Base-by-base conservation (phyloP, 2,329 filamentous ascomycete genomes). In the Cercospora sp. region DNA sequence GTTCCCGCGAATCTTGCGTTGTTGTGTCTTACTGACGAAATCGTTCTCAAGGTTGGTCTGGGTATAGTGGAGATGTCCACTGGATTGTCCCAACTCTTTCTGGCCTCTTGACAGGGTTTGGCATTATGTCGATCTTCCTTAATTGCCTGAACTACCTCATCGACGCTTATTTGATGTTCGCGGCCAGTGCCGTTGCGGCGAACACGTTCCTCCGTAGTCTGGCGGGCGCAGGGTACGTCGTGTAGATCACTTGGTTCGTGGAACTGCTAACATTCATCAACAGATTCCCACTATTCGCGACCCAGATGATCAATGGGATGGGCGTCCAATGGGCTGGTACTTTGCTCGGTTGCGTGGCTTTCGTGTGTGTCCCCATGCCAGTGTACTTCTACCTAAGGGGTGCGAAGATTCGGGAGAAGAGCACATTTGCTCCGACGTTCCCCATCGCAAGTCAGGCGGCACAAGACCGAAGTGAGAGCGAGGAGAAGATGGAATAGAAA, bases 161-260 rank as follows among this genome's bases (percentile, higher is more conserved):
- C 28, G 37, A 87, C 55, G 83, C 85, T 0, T 88, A 88, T 71
- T 80, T 88, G n/a, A 86, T 87, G 79, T 81, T 84, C 61, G 80
- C 80, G 7, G 73, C 74, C 0, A 74, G 73, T 9, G 73, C 76
- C 1, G 74, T 78, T 9, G 80, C 80, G 1, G 80, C 77, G 3
- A 81, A 81, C 65, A 79, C 77, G 43, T 72, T 78, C 59, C 77
- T 82, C 74, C 79, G 84, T n/a, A 82, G 80, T 16, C 74, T 85
- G 37, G 82, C 82, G 32, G 84, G 83, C 26, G 83, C 82, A 13
- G 79, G 64, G 26, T 53, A 53, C 10, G 18, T 53, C 18, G 10
- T 53, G 49, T 12, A 53, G n/a, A 18, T 43, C 16, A 16, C 49
- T 53, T 12, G 49, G 6, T 24, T 53, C 9, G 49, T 24, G 24